Evolutionary conservation across 108 stramenopile genomes (phyloP).

Genomic region (Cylindrotheca closterium): DNA sequence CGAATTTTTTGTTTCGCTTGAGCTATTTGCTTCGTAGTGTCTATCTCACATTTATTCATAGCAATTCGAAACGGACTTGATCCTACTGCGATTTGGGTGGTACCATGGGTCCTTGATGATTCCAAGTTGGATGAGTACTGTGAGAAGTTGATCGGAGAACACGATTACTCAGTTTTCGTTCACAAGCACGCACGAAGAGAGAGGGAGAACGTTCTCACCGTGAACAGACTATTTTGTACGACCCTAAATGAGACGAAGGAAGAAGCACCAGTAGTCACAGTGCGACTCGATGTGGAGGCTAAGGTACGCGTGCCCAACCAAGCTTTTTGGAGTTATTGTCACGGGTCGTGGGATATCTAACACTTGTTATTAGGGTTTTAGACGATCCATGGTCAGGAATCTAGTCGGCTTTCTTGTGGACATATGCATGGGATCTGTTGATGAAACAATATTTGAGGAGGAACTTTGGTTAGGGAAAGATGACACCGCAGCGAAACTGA

Average conservation of each 20-base stretch:
- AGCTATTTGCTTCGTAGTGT: no score
- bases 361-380: constrained; percentile 49
- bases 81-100: constrained; percentile 55
- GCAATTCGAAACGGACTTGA: constrained; percentile 40
- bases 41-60: constrained; percentile 4
- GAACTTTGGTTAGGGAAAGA: constrained; percentile 33
- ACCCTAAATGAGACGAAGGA: constrained; percentile 11
- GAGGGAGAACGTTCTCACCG: constrained; percentile 27
- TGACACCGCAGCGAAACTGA: constrained; percentile 24
- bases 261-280: constrained; percentile 48
- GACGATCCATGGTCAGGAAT: constrained; percentile 76
- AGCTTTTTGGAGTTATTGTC: no score
- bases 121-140: constrained; percentile 43
- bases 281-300: constrained; percentile 55
- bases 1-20: no score
- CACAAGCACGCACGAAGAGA: constrained; percentile 59
- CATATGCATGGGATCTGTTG: constrained; percentile 47
- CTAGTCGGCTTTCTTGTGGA: constrained; percentile 80
- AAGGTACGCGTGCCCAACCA: constrained; percentile 17
- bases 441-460: constrained; percentile 11
- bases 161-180: constrained; percentile 72
- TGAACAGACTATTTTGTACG: constrained; percentile 22
- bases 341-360: no score
- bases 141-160: constrained; percentile 46
- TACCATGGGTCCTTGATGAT: constrained; percentile 73